Evolutionary conservation across 352 stramenopile species (phyloP).

Genomic region (Phytophthora capsici): DNA sequence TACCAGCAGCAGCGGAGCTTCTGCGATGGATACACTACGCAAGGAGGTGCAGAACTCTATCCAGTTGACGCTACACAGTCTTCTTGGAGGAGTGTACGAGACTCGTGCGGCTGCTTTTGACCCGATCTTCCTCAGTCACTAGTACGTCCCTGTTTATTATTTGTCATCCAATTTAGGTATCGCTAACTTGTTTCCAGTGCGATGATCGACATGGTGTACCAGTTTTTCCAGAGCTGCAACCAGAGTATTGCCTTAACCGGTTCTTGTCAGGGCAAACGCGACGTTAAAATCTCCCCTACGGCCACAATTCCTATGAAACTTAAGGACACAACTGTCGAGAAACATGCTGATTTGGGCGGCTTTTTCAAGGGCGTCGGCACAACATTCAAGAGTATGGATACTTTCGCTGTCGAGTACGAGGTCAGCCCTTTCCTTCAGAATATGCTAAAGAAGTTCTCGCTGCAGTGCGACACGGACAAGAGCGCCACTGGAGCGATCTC

Average conservation of each 20-base stretch:
- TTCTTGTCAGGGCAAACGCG: slow-evolving; percentile 28
- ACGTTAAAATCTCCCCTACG: slow-evolving; percentile 36
- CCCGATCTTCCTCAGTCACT: slow-evolving; percentile 56
- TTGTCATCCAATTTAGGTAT: no score
- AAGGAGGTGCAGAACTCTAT: slow-evolving; percentile 45
- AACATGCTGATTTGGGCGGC: slow-evolving; percentile 29
- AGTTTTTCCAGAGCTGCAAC: slow-evolving; percentile 68
- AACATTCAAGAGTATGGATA: slow-evolving; percentile 43
- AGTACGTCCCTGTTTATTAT: no score
- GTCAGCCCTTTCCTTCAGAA: slow-evolving; percentile 61
- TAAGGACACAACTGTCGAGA: slow-evolving; percentile 36
- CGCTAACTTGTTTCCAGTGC: slow-evolving; percentile 35
- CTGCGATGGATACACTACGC: slow-evolving; percentile 42
- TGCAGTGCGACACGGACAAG: slow-evolving; percentile 46
- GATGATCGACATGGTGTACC: slow-evolving; percentile 68
- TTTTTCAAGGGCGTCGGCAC: slow-evolving; percentile 47
- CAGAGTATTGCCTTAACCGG: slow-evolving; percentile 44
- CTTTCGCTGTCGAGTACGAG: slow-evolving; percentile 65
- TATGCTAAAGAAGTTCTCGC: slow-evolving; percentile 60
- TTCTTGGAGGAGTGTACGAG: slow-evolving; percentile 49
- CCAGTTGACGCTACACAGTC: slow-evolving; percentile 50
- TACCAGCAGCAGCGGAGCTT: slow-evolving; percentile 33
- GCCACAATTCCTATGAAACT: slow-evolving; percentile 46
- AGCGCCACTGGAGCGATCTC: slow-evolving; percentile 40
- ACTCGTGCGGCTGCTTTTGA: slow-evolving; percentile 53